phyloP scores from a whole-genome alignment of 176 grass and related monocot genomes.

The Avena atlantica region DNA sequence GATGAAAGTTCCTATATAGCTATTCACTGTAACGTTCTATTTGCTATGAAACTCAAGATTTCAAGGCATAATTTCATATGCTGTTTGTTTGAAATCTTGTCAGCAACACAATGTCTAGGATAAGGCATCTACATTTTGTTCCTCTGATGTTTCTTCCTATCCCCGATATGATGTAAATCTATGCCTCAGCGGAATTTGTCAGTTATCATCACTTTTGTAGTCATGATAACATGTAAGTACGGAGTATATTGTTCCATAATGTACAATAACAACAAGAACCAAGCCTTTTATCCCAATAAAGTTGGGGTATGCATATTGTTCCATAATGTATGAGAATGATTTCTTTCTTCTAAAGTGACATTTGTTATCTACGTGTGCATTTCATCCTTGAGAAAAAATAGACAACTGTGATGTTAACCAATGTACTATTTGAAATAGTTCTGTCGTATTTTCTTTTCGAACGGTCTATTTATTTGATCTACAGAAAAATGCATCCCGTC shows the following conservation, averaged over 20 bases:
- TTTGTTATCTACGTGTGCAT: no score
- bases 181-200: neutral
- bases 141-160: neutral
- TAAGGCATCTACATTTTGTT: conserved; percentile 4
- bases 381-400: no score
- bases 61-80: neutral
- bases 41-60: neutral
- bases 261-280: no score
- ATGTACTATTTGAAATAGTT: conserved; percentile 21
- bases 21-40: neutral
- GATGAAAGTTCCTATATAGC: neutral
- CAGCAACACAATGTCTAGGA: conserved; percentile 1
- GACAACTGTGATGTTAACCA: conserved; percentile 9
- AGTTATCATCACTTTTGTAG: neutral
- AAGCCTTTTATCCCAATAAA: no score
- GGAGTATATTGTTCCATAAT: no score
- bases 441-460: neutral
- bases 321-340: no score
- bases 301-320: no score
- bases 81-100: neutral
- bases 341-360: no score
- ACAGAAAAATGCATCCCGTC: conserved; percentile 62
- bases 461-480: conserved; percentile 38
- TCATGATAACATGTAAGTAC: no score
- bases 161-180: conserved; percentile 13